Conservation (phyloP, 2,329 filamentous ascomycete genomes). For the Penicillium sp. region DNA sequence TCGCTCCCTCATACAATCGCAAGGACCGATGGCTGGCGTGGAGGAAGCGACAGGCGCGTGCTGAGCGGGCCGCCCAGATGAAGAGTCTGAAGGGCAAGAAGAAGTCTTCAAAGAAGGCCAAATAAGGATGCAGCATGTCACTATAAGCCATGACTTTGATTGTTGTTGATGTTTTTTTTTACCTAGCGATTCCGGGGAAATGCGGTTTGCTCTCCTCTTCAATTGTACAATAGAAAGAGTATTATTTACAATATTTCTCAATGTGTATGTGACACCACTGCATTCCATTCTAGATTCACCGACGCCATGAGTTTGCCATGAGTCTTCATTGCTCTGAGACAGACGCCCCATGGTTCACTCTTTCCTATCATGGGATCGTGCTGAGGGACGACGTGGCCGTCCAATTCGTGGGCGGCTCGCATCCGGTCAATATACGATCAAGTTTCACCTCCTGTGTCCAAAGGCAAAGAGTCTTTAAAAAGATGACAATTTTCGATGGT, state of each 20-base stretch:
- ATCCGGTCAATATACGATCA: too few species aligned
- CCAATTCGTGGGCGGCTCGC: too few species aligned
- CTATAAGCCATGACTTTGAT: slow-evolving; percentile 13
- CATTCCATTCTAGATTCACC: background rate
- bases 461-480: too few species aligned
- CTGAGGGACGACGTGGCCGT: too few species aligned
- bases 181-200: slow-evolving; percentile 22
- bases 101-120: slow-evolving; percentile 35
- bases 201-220: slow-evolving; percentile 20
- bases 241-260: background rate
- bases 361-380: too few species aligned
- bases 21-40: slow-evolving; percentile 60
- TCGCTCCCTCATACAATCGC: slow-evolving; percentile 51
- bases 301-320: too few species aligned
- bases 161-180: slow-evolving; percentile 6
- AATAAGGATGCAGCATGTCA: slow-evolving; percentile 23
- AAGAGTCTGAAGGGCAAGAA: slow-evolving; percentile 48
- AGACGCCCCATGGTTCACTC: too few species aligned
- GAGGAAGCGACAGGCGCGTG: slow-evolving; percentile 52
- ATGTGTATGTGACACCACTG: slow-evolving; percentile 5
- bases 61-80: slow-evolving; percentile 48
- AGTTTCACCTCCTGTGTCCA: too few species aligned
- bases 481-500: too few species aligned
- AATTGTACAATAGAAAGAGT: slow-evolving; percentile 31
- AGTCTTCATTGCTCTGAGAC: too few species aligned